Conservation (phyloP, 2,329 filamentous ascomycete genomes). For the Aspergillus eucalypticola region DNA sequence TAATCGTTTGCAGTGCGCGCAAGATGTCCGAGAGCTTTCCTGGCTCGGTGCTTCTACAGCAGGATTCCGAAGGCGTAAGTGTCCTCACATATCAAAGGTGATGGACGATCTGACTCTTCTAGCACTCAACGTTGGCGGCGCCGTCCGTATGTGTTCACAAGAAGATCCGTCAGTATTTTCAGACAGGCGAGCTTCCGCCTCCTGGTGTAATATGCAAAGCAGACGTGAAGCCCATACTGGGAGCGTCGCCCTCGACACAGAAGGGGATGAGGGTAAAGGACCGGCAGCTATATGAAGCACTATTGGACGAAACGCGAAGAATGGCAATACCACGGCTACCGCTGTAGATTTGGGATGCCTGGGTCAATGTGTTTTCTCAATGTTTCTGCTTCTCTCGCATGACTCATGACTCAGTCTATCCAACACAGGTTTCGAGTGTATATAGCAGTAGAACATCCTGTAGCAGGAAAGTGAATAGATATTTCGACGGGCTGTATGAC, state of each 20-base stretch:
- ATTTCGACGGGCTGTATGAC: too few species aligned
- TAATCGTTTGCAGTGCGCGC: conserved; percentile 28
- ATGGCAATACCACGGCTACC: conserved; percentile 6
- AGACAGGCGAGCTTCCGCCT: conserved; percentile 41
- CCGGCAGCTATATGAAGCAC: conserved; percentile 17
- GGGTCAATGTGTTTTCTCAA: too few species aligned
- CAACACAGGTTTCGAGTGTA: too few species aligned
- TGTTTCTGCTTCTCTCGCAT: too few species aligned
- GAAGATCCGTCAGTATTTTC: conserved; percentile 44
- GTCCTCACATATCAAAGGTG: not conserved
- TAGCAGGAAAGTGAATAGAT: too few species aligned
- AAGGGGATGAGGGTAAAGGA: conserved; percentile 13
- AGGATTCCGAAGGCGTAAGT: conserved; percentile 47
- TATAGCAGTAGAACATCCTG: too few species aligned
- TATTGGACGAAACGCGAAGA: conserved; percentile 20
- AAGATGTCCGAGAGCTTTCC: conserved; percentile 45
- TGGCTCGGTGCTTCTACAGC: conserved; percentile 47
- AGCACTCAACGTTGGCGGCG: conserved; percentile 38
- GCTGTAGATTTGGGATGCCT: not conserved
- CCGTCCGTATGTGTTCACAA: conserved; percentile 41
- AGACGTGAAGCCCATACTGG: conserved; percentile 38
- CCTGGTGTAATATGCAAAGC: conserved; percentile 38
- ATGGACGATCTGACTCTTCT: not conserved
- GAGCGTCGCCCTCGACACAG: conserved; percentile 15
- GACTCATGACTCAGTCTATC: not conserved